Evolutionary conservation across 1,284 basidiomycete genomes (phyloP).

Genomic region (Dichomitus squalens): DNA sequence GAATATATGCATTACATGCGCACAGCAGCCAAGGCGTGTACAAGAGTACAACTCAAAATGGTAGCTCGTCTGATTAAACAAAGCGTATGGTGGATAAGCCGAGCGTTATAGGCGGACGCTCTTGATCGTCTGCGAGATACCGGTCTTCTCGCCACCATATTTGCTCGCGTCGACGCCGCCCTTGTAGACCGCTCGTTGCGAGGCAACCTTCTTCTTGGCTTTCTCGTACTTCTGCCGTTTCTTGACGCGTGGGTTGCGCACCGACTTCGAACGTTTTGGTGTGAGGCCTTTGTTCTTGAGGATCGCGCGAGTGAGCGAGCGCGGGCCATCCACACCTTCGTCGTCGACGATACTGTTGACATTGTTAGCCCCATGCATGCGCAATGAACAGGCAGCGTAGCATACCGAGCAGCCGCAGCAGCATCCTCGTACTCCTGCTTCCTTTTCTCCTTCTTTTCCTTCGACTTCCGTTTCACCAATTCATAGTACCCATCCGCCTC

Average conservation of each 20-base stretch:
- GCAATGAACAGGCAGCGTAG: neutral
- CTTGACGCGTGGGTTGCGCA: slow-evolving; percentile 95
- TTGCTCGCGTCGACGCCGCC: slow-evolving; percentile 39
- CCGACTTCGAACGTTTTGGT: slow-evolving; percentile 81
- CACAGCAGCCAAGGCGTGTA: too few species aligned
- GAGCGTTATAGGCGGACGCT: slow-evolving; percentile 61
- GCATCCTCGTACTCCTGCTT: slow-evolving; percentile 78
- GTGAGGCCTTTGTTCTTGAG: slow-evolving; percentile 93
- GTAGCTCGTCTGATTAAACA: too few species aligned
- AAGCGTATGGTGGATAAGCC: too few species aligned
- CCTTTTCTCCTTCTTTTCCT: slow-evolving; percentile 76
- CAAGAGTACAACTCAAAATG: too few species aligned
- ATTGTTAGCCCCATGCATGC: neutral
- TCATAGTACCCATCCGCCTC: slow-evolving; percentile 85
- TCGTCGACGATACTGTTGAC: slow-evolving; percentile 52
- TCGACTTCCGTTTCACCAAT: slow-evolving; percentile 76
- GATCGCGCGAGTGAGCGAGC: slow-evolving; percentile 86
- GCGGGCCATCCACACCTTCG: slow-evolving; percentile 66
- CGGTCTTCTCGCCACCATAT: slow-evolving; percentile 75
- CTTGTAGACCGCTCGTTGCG: neutral
- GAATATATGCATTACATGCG: too few species aligned
- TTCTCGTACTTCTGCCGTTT: slow-evolving; percentile 91
- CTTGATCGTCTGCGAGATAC: slow-evolving; percentile 89
- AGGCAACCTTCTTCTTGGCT: slow-evolving; percentile 69
- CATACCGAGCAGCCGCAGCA: slow-evolving; percentile 66